Conservation (phyloP, 768 basidiomycete species). For the Termitomyces eurrhizus region DNA sequence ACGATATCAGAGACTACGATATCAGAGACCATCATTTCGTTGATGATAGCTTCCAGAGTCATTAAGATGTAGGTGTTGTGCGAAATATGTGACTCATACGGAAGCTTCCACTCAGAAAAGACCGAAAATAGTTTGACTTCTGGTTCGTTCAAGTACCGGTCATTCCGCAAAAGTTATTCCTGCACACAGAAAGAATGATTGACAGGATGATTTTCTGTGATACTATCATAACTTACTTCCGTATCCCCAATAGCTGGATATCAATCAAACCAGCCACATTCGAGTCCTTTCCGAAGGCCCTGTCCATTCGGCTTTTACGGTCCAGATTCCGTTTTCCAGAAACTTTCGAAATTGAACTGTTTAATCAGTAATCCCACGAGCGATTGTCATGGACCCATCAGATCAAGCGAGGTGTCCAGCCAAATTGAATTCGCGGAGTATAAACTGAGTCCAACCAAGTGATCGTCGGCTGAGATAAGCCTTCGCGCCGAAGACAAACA, state of each 20-base stretch:
- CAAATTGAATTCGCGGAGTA: not conserved
- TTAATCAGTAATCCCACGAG: not conserved
- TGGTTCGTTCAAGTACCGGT: slow-evolving; percentile 5
- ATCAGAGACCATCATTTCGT: not conserved
- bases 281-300: not conserved
- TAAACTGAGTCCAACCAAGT: not conserved
- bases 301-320: not conserved
- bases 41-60: not conserved
- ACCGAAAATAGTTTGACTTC: not conserved
- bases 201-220: slow-evolving; percentile 13
- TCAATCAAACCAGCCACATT: not conserved
- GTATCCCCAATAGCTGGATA: slow-evolving; percentile 2
- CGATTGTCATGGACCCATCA: not conserved
- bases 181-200: slow-evolving; percentile 9
- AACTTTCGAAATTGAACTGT: not conserved
- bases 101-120: not conserved
- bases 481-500: slow-evolving; percentile 14
- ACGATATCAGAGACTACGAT: not conserved
- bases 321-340: not conserved
- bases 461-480: not conserved
- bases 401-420: not conserved
- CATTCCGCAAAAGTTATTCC: slow-evolving; percentile 4
- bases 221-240: slow-evolving; percentile 11
- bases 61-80: not conserved
- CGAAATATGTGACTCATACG: not conserved